phyloP scores from a whole-genome alignment of 2,329 filamentous ascomycete species.

The Akanthomyces dipterigenus region DNA sequence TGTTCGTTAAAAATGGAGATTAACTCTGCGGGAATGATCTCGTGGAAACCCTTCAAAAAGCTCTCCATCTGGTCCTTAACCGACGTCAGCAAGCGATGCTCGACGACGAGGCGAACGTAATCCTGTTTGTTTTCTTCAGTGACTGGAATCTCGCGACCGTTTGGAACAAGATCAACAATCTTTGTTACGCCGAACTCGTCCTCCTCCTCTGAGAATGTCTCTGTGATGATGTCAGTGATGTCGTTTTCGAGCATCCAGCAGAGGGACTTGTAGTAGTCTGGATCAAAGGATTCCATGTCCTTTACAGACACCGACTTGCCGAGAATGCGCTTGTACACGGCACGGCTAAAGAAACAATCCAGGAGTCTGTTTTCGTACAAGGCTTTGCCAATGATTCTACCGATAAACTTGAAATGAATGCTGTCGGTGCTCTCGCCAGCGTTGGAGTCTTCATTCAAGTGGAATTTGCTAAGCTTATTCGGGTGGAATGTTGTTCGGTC shows the following conservation, averaged over 20 bases:
- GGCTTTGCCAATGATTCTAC: constrained; percentile 95
- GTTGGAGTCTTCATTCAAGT: constrained; percentile 14
- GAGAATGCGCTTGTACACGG: constrained; percentile 96
- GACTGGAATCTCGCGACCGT: constrained; percentile 86
- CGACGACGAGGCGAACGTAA: constrained; percentile 88
- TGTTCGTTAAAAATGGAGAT: constrained; percentile 98
- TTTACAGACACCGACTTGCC: constrained; percentile 94
- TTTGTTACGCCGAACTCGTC: constrained; percentile 89
- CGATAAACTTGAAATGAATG: constrained; percentile 99
- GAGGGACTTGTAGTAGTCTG: constrained; percentile 97
- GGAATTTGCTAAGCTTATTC: constrained; percentile 66
- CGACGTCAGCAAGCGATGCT: constrained; percentile 85
- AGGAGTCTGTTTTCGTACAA: constrained; percentile 92
- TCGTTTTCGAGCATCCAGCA: constrained; percentile 99
- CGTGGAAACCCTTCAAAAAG: constrained; percentile 94
- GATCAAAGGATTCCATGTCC: constrained; percentile 97
- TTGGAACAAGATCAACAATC: constrained; percentile 76
- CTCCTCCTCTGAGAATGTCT: constrained; percentile 90
- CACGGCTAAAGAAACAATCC: constrained; percentile 97
- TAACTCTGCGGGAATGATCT: constrained; percentile 90
- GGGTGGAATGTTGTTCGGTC: constrained; percentile 98
- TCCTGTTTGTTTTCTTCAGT: constrained; percentile 99
- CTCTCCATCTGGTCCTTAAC: constrained; percentile 91
- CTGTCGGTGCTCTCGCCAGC: constrained; percentile 92
- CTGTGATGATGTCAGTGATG: constrained; percentile 94